Evolutionary conservation across 345 rosid genomes (phyloP).

Genomic region (Iberis pinnata): DNA sequence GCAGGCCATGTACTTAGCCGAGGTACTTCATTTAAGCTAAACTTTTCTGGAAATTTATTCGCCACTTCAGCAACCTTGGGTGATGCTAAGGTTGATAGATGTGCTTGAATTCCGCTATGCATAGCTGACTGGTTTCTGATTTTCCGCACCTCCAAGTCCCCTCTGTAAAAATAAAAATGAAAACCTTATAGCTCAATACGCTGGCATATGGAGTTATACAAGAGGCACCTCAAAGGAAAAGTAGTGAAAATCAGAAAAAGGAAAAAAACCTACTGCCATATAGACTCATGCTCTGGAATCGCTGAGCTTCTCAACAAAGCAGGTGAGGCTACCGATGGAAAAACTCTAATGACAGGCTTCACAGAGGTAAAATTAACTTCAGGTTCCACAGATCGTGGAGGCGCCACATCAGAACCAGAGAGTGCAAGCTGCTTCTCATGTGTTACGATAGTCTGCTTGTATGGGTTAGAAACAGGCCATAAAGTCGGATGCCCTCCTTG

Average conservation of each 20-base stretch:
- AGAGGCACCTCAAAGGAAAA: not conserved
- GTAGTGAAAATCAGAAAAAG: conserved; percentile 12
- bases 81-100: conserved; percentile 63
- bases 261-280: conserved; percentile 78
- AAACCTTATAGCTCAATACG: not conserved
- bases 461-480: conserved; percentile 32
- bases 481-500: conserved; percentile 36
- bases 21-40: conserved; percentile 71
- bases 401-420: conserved; percentile 28
- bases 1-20: conserved; percentile 74
- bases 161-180: conserved; percentile 48
- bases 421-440: conserved; percentile 37
- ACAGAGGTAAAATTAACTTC: conserved; percentile 33
- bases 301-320: conserved; percentile 36
- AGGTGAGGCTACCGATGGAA: conserved; percentile 32
- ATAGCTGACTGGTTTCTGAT: conserved; percentile 39
- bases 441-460: conserved; percentile 33
- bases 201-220: not conserved
- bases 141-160: conserved; percentile 59
- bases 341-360: conserved; percentile 28
- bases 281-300: conserved; percentile 70
- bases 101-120: conserved; percentile 79
- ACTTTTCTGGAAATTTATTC: conserved; percentile 47
- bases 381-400: conserved; percentile 30
- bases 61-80: conserved; percentile 62